Conservation (phyloP, 2,329 filamentous ascomycete genomes). For the Cercospora sojina region DNA sequence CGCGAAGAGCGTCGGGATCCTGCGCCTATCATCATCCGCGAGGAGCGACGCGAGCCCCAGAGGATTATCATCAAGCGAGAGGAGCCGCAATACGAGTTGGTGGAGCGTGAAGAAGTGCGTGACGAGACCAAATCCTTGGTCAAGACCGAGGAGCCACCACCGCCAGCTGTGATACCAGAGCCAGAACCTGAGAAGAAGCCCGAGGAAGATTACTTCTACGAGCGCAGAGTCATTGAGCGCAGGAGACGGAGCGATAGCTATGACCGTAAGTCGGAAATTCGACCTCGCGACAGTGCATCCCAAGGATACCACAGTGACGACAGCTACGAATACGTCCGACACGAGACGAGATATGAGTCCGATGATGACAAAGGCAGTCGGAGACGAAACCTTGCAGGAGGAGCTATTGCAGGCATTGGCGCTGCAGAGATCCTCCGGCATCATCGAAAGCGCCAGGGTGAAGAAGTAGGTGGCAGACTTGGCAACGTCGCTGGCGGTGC, state of each 20-base stretch:
- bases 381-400: conserved; percentile 60
- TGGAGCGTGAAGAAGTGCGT: conserved; percentile 55
- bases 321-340: conserved; percentile 59
- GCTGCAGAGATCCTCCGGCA: conserved; percentile 61
- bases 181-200: conserved; percentile 35
- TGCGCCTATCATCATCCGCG: conserved; percentile 56
- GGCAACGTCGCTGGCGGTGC: conserved; percentile 60
- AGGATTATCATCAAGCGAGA: conserved; percentile 57
- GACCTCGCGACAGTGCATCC: conserved; percentile 54
- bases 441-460: conserved; percentile 57
- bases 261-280: conserved; percentile 48
- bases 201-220: conserved; percentile 63
- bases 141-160: conserved; percentile 43
- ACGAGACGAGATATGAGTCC: conserved; percentile 43
- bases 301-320: conserved; percentile 59
- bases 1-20: conserved; percentile 50
- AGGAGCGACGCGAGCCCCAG: conserved; percentile 46
- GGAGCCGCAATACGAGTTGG: conserved; percentile 58
- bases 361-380: conserved; percentile 48
- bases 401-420: conserved; percentile 59
- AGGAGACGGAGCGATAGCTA: conserved; percentile 44
- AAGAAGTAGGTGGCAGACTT: conserved; percentile 52
- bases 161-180: conserved; percentile 24
- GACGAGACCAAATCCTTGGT: conserved; percentile 50
- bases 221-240: conserved; percentile 56